Evolutionary conservation across 2,329 filamentous ascomycete genomes (phyloP), one percentile per base, ranked within the genome.

Genomic region (Colletotrichum magnum): DNA sequence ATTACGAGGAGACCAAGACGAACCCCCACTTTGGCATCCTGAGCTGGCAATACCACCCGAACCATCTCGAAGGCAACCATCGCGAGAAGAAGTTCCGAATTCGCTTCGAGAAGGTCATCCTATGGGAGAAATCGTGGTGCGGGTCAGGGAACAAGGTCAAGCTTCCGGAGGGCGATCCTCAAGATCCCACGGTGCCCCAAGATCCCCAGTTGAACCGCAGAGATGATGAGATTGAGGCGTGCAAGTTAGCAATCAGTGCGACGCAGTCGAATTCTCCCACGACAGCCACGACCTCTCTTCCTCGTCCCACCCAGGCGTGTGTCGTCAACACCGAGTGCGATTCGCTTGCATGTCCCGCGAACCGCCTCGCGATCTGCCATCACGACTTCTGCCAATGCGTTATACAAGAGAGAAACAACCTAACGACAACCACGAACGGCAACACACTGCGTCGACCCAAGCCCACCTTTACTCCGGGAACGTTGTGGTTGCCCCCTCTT

Each of bases 101-200:
- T 6, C 63, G 65, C 15, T 65, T 64, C 41, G 59, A 72, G 24
- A 64, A 66, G 41, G 41, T 62, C 6, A 3, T 66, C 7, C 54
- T 75, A 72, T 87, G 84, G 13, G 64, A 71, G 24, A 52, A 65
- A 24, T 43, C 26, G 9, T 72, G 72, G 72, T 73, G 72, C 54
- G 47, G 68, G 15, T 43, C 45, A 9, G 65, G 65, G 16, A 18
- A 52, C 12, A 43, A 48, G 12, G 16, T 41, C 4, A 32, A 18
- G 6, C 39, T 15, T 18, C 59, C 24, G 9, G 36, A 36, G 3
- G 4, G 3, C 4, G 13, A 6, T 9, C 24, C 36, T 15, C 39
- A 24, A 0, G 26, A 53, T 15, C 4, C 45, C 0, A 52, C 32
- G 3, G 9, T 36, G 32, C 16, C 36, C 18, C 39, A 24, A 0